Percentiles rank a stretch among this genome's conserved stretches.
phyloP scores from a whole-genome alignment of 305 asterid species.

The Plantago lanceolata region DNA sequence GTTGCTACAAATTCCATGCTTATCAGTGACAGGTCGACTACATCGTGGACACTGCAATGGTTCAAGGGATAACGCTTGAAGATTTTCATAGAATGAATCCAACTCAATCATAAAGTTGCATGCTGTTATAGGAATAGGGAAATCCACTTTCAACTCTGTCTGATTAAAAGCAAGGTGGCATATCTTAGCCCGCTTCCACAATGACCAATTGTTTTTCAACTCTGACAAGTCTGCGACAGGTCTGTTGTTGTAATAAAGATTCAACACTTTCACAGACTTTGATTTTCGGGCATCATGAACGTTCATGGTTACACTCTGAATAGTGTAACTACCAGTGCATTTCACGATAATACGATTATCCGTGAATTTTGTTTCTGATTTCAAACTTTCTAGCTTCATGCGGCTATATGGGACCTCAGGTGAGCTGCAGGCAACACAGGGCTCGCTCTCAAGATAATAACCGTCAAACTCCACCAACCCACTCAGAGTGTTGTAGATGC shows the following conservation, averaged over 20 bases:
- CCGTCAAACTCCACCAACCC: conserved; percentile 99
- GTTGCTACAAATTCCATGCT: conserved; percentile 90
- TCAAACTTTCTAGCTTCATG: conserved; percentile 96
- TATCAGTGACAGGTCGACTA: conserved; percentile 96
- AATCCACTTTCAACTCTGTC: conserved; percentile 95
- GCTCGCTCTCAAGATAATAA: conserved; percentile 99
- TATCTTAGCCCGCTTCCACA: conserved; percentile 98
- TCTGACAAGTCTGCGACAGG: conserved; percentile 97
- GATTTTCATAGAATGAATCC: conserved; percentile 97
- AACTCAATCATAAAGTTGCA: conserved; percentile 98
- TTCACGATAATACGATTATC: conserved; percentile 97
- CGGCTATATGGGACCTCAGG: conserved; percentile 98
- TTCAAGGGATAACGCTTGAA: conserved; percentile 96
- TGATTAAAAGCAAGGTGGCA: conserved; percentile 95
- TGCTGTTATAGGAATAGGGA: conserved; percentile 91
- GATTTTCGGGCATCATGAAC: conserved; percentile 98
- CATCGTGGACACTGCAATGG: conserved; percentile 99
- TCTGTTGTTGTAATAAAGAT: conserved; percentile 93
- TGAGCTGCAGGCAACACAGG: conserved; percentile 99
- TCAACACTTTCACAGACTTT: conserved; percentile 96
- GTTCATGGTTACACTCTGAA: conserved; percentile 96
- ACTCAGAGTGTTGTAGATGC: conserved; percentile 93
- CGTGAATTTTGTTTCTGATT: conserved; percentile 97
- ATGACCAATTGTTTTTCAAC: conserved; percentile 91
- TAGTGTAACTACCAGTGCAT: conserved; percentile 99